Base-by-base conservation (phyloP, 441 rosid genomes). In the Euphorbia corollata region DNA sequence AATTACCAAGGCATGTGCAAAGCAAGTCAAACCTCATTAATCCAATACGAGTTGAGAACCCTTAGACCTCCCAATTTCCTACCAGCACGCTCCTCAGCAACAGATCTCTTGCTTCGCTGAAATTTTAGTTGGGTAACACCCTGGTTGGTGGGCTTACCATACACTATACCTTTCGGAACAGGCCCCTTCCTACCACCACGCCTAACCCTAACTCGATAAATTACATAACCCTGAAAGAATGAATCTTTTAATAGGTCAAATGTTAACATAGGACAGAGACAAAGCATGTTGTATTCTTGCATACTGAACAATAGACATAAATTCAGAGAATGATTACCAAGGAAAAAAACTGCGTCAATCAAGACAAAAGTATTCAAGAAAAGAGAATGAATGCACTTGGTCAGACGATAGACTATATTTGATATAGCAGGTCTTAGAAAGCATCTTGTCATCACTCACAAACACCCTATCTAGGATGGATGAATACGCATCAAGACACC, bases 41-140 rank as follows among this genome's bases (percentile, higher is more conserved):
- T 73, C 99, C 97, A 94, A 85, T 91, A 94, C 2, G 99, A 94
- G 77, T 91, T 94, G 39, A 94, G 85, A 61, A 91, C 97, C 70
- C 87, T 80, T 6, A 94, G 98, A 57, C 96, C 98, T 39, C 96
- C 98, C 85, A 91, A 78, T 68, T 86, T 91, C 62, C 98, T 79
- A 16, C 99, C 98, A 75, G 99, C 98, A 68, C 99, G 96, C 83
- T 94, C 97, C 85, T 94, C 99, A 0, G 99, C 98, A 53, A 94
- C 97, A 24, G 96, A 90, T 59, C 99, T 79, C 92, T 94, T 94
- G 82, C 98, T 90, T 11, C 98, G 81, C 84, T 91, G 98, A 64
- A 94, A 94, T 78, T 94, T 94, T 73, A 94, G 85, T 68, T 94
- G 99, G n/a, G 99, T 94, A 3, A 94, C 98, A 77, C 99, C 97